Evolutionary conservation across 257 asterid species (phyloP).

Genomic region (Petunia axillaris): DNA sequence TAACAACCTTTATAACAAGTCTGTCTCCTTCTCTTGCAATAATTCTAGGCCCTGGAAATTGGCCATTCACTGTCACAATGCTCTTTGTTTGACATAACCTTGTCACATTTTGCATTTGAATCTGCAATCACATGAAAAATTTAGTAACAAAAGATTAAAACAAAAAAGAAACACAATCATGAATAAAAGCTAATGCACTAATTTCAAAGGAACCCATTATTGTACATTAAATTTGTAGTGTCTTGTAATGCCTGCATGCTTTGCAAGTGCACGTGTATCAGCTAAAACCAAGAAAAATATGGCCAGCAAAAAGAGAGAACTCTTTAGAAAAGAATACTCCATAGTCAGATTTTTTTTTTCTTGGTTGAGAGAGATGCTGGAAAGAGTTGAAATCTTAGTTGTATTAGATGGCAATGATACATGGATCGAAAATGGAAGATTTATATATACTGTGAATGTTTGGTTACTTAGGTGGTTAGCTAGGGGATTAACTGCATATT

Average conservation of each 20-base stretch:
- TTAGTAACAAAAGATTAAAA: neutral
- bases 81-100: conserved; percentile 63
- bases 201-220: neutral
- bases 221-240: conserved; percentile 60
- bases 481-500: conserved; percentile 28
- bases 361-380: neutral
- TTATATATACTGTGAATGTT: conserved; percentile 28
- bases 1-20: conserved; percentile 54
- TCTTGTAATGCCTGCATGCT: conserved; percentile 47
- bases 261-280: conserved; percentile 37
- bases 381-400: neutral
- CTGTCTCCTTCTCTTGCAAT: conserved; percentile 72
- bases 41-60: conserved; percentile 67
- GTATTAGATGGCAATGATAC: neutral
- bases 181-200: neutral
- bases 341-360: conserved; percentile 19
- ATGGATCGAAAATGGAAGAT: neutral
- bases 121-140: conserved; percentile 32
- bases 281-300: conserved; percentile 32
- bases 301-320: conserved; percentile 22
- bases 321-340: conserved; percentile 32
- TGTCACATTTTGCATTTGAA: conserved; percentile 56
- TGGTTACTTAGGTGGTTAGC: conserved; percentile 33
- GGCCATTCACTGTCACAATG: conserved; percentile 66
- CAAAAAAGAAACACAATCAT: neutral